Evolutionary conservation across 2,329 filamentous ascomycete genomes (phyloP).

Genomic region (Phyllachora maydis): DNA sequence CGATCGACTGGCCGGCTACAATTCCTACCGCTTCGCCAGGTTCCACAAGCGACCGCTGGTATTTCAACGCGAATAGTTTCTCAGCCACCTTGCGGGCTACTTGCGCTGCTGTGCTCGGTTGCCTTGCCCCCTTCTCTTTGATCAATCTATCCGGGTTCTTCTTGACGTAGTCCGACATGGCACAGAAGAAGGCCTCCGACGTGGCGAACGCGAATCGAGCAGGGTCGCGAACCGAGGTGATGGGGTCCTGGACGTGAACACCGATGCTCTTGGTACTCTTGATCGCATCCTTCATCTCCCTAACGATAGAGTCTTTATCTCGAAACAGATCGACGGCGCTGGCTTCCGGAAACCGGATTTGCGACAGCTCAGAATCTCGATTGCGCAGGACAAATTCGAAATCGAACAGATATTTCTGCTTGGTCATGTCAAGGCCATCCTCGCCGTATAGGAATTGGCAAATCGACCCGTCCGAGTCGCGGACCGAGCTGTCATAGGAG

Average conservation of each 20-base stretch:
- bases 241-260: conserved; percentile 48
- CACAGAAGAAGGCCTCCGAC: conserved; percentile 66
- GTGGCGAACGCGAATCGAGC: conserved; percentile 65
- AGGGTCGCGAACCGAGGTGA: conserved; percentile 52
- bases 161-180: conserved; percentile 59
- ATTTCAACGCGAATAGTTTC: conserved; percentile 75
- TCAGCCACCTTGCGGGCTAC: conserved; percentile 56
- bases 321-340: conserved; percentile 23
- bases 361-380: conserved; percentile 56
- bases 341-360: conserved; percentile 43
- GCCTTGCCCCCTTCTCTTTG: conserved; percentile 22
- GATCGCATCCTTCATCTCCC: conserved; percentile 63
- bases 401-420: conserved; percentile 76
- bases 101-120: conserved; percentile 12
- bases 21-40: conserved; percentile 94
- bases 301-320: conserved; percentile 40
- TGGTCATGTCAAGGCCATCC: conserved; percentile 84
- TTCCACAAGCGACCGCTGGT: conserved; percentile 77
- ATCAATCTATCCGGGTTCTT: conserved; percentile 46
- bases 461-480: conserved; percentile 81
- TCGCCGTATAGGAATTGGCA: conserved; percentile 95
- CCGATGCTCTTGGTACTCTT: conserved; percentile 58
- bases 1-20: conserved; percentile 87
- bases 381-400: conserved; percentile 86
- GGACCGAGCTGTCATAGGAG: conserved; percentile 82